phyloP scores from a whole-genome alignment of 129 eudicot species.

The Tanacetum coccineum region DNA sequence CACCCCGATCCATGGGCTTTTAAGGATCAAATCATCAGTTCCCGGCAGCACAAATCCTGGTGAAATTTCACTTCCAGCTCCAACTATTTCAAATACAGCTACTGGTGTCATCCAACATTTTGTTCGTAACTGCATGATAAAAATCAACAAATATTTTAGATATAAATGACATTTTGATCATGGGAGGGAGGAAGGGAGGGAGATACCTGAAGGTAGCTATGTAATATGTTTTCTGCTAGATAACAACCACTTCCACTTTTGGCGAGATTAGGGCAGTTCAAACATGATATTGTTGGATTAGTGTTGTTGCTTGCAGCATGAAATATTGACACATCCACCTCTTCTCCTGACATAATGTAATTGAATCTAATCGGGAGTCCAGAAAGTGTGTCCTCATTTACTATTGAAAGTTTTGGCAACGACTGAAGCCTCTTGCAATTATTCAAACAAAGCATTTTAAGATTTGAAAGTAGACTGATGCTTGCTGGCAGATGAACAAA shows the following conservation, averaged over 20 bases:
- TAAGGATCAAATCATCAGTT: background rate
- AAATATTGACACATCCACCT: conserved; percentile 5
- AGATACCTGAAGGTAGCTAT: conserved; percentile 14
- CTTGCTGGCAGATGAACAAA: conserved; percentile 15
- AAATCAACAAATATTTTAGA: background rate
- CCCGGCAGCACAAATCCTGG: background rate
- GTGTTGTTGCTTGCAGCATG: conserved; percentile 8
- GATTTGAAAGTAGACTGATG: conserved; percentile 23
- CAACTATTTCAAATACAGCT: conserved; percentile 27
- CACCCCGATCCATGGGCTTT: conserved; percentile 20
- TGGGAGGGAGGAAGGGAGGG: background rate
- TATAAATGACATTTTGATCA: background rate
- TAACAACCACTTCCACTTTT: background rate
- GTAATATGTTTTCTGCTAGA: conserved; percentile 9
- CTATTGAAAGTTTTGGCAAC: conserved; percentile 22
- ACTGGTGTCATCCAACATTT: conserved; percentile 14
- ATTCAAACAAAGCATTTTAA: conserved; percentile 23
- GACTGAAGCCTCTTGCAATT: conserved; percentile 21
- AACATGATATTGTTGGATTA: conserved; percentile 24
- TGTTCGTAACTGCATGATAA: conserved; percentile 3
- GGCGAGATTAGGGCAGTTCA: conserved; percentile 22
- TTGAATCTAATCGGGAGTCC: conserved; percentile 20
- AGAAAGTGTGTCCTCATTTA: conserved; percentile 17
- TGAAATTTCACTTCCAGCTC: conserved; percentile 11
- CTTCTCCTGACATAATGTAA: conserved; percentile 9